A percentile compares a stretch with the other conserved stretches of the same genome.
These are phyloP conservation scores for Neurospora sp. DNA, from an alignment of 495 filamentous ascomycete genomes.

Conservation along the genomic window DNA sequence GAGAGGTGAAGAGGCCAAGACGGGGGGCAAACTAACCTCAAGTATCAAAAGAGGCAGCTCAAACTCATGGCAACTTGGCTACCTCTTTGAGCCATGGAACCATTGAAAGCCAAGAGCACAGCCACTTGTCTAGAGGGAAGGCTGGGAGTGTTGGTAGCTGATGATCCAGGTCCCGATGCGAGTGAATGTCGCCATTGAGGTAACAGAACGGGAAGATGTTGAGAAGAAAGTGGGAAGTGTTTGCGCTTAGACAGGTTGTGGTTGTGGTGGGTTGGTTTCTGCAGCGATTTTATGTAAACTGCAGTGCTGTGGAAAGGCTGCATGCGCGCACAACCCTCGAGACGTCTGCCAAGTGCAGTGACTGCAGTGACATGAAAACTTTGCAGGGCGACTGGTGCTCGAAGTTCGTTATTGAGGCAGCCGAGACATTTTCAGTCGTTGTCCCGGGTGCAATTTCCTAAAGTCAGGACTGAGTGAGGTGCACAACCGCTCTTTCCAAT, in stretches of 20 bases:
- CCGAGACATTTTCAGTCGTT: not conserved
- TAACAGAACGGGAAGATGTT: not conserved
- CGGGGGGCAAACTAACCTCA: not conserved
- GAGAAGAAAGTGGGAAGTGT: not conserved
- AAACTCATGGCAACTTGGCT: not conserved
- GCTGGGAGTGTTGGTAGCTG: not conserved
- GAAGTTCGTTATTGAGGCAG: not conserved
- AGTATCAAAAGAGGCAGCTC: not conserved
- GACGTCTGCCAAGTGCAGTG: not conserved
- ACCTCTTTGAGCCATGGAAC: not conserved
- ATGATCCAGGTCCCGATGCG: not conserved
- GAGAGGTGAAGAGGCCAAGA: not conserved
- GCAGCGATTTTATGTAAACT: not conserved
- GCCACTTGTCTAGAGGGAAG: not conserved
- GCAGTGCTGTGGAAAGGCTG: not conserved
- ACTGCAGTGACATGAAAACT: not conserved
- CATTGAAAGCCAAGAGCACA: not conserved
- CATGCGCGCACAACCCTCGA: not conserved
- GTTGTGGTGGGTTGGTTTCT: not conserved
- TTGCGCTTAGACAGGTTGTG: not conserved
- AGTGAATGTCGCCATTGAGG: not conserved
- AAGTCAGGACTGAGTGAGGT: not conserved
- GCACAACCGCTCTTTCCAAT: not conserved
- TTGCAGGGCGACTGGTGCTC: not conserved
- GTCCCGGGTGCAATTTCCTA: not conserved